A percentile compares a stretch with the other conserved stretches of the same genome.
Evolutionary conservation across 1,284 basidiomycete genomes (phyloP).

Genomic region (Ceratobasidium sp.): DNA sequence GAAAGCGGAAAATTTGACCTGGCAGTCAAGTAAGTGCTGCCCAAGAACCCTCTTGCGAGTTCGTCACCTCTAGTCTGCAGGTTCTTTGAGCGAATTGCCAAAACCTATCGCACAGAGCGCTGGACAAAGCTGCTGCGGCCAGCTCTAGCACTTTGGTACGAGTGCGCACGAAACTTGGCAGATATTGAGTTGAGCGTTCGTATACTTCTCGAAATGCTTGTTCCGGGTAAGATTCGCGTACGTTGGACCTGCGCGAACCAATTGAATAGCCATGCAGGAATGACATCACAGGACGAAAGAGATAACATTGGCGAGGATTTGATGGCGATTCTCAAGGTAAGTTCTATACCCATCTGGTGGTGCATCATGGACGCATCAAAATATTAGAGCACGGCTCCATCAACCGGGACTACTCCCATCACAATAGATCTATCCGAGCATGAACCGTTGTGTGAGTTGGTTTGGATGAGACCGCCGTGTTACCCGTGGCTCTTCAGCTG

Average conservation of each 20-base stretch:
- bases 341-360: slow-evolving; percentile 33
- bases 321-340: slow-evolving; percentile 70
- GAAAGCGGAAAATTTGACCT: slow-evolving; percentile 79
- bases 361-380: background rate
- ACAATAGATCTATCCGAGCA: slow-evolving; percentile 68
- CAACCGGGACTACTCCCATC: slow-evolving; percentile 57
- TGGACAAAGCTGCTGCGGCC: slow-evolving; percentile 77
- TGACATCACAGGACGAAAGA: slow-evolving; percentile 45
- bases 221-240: slow-evolving; percentile 61
- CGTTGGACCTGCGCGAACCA: background rate
- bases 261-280: slow-evolving; percentile 22
- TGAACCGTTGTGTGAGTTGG: slow-evolving; percentile 65
- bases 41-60: background rate
- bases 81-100: slow-evolving; percentile 88
- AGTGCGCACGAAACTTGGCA: slow-evolving; percentile 76
- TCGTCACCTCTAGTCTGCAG: slow-evolving; percentile 51
- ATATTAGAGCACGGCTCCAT: slow-evolving; percentile 70
- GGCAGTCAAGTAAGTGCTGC: slow-evolving; percentile 69
- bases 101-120: slow-evolving; percentile 79
- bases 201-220: slow-evolving; percentile 81
- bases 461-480: no score
- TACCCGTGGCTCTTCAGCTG: no score
- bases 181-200: slow-evolving; percentile 76
- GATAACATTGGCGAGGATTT: slow-evolving; percentile 64
- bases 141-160: slow-evolving; percentile 77